Evolutionary conservation across 257 asterid species (phyloP), one percentile per base, ranked within the genome.

Genomic region (Fraxinus excelsior): DNA sequence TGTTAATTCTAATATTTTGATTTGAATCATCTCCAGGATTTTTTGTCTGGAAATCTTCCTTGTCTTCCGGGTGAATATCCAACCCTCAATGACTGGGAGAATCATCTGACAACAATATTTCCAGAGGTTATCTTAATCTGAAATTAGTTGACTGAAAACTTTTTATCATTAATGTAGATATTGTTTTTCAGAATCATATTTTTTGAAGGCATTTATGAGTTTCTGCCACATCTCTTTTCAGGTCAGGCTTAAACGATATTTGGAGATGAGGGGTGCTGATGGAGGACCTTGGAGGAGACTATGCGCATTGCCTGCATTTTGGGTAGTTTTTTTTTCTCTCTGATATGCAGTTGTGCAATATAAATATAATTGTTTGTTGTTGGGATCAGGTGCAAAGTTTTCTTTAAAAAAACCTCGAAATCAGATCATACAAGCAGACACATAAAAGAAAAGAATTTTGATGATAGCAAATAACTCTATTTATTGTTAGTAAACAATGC

Each of bases 221-320:
- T 21, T 60, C 67, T 21, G 13, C 66, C 29, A 9, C 76, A 29
- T 74, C 62, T 46, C 31, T 1, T 78, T 80, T 64, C 90, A 96
- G 99, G 99, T 96, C 46, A 89, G 99, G 88, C 98, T 96, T 67
- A 96, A 93, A 88, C 78, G 99, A 74, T 93, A 96, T 88, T 84
- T 96, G 90, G 98, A 93, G 89, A 96, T 93, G 99, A 84, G 99
- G 72, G 99, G 99, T 78, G 99, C 98, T 76, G 98, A 96, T 79
- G 99, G 99, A 70, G 99, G 98, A 81, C 98, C 99, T 75, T 96
- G 97, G 98, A 90, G 99, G 84, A 87, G 97, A 84, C 88, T 93
- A 42, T 93, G 99, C 31, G 99, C 99, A 3, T 83, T 96, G 72
- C 99, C 99, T 85, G 98, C 99, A 51, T 89, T 96, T 74, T 96